Evolutionary conservation across 441 rosid genomes (phyloP).

Genomic region (Geranium incanum): DNA sequence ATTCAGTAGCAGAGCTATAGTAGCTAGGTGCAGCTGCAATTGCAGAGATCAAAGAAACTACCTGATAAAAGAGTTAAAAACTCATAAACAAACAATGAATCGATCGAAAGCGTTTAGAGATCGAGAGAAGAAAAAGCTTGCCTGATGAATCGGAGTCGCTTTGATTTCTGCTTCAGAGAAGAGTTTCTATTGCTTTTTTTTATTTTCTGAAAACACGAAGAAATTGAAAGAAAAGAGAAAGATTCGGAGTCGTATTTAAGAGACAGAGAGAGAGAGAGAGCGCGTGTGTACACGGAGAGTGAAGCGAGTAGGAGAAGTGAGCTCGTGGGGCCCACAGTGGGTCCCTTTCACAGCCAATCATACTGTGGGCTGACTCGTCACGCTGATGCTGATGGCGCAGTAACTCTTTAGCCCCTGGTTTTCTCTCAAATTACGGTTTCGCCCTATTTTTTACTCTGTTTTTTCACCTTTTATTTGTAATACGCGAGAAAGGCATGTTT

Average conservation of each 20-base stretch:
- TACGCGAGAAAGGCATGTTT: too few relatives aligned
- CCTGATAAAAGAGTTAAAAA: not conserved
- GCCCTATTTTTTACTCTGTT: not conserved
- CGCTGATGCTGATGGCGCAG: not conserved
- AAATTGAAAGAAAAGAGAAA: slow-evolving; percentile 5
- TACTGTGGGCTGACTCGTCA: not conserved
- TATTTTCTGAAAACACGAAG: not conserved
- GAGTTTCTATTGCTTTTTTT: not conserved
- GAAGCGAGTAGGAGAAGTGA: not conserved
- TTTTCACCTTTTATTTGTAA: too few relatives aligned
- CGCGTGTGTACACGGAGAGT: not conserved
- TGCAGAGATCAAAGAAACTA: not conserved
- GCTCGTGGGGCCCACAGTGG: not conserved
- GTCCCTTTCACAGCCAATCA: not conserved
- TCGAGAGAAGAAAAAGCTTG: slow-evolving; percentile 1
- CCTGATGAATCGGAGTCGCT: not conserved
- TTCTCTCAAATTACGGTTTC: not conserved
- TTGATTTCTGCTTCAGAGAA: not conserved
- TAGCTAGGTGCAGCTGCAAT: not conserved
- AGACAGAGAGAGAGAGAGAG: not conserved
- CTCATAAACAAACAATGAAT: not conserved
- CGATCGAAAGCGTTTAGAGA: not conserved
- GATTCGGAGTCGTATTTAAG: not conserved
- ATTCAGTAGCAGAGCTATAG: not conserved
- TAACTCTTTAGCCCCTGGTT: not conserved